Base-by-base conservation (phyloP, 805 yeast species). In the Vanderwaltozyma verrucispora region DNA sequence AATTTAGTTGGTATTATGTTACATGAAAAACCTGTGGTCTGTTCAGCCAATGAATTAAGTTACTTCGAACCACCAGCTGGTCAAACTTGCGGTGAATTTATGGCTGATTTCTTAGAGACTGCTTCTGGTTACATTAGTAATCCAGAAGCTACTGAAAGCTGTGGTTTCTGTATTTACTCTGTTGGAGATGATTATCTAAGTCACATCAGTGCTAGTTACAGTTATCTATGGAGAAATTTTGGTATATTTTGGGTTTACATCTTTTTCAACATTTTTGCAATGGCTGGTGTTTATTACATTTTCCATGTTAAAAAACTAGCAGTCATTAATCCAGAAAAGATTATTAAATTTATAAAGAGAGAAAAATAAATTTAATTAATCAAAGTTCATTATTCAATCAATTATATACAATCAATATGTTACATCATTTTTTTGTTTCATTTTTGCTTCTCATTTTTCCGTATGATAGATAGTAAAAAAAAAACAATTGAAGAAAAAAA, bases 161-260 rank as follows among this genome's bases (percentile, higher is more conserved):
- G 81, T 62, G 69, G 67, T 12, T 73, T 67, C 55, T 76, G 81
- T 48, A 45, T 52, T 33, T 68, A 58, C 49, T 38, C 48, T n/a
- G 60, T 59, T 36, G 75, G 74, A 33, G 76, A 73, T 48, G 65
- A 67, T 23, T 74, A 63, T 44, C 61, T 80, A 46, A 39, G 45
- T 0, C 57, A 62, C 17, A 60, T 71, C 34, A 63, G 65, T 41
- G 63, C 72, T 35, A 51, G 59, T n/a, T 76, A 63, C 56, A 39
- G 55, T 32, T 50, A 71, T 41, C 60, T 75, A 29, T 80, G 85
- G 85, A 71, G 85, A 60, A 75, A 79, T 45, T 60, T 78, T 43
- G 85, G 86, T 18, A 64, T 78, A 48, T 66, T 67, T 49, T 71
- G 74, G 67, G 77, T 65, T 30, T 79, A 69, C 60, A 67, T 75